Base-by-base conservation (phyloP, 2,329 filamentous ascomycete species). In the Aspergillus calidoustus region DNA sequence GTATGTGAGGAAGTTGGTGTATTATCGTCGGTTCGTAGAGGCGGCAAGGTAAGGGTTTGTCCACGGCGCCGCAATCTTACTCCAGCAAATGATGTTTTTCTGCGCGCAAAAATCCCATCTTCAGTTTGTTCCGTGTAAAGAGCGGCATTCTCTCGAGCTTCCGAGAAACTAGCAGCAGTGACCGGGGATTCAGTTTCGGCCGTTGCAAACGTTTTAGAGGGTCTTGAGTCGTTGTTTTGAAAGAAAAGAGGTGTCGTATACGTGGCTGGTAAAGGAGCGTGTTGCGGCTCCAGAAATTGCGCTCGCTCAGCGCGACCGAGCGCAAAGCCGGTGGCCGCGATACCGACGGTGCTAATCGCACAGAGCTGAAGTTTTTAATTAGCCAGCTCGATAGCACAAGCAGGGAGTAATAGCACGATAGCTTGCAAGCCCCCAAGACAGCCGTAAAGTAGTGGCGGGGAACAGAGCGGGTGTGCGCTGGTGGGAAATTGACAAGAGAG, bases 311-410 rank as follows among this genome's bases (percentile, higher is more conserved):
- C 80, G 68, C 82, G 83, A 71, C 83, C 85, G 69, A 87, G 80
- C 59, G 84, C 83, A 66, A 86, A 79, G 64, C 87, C 86, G 61
- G 86, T 80, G 60, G 84, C 82, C 67, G 86, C 86, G 67, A 87
- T 81, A 74, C 84, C 85, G 77, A 87, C 80, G 70, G 85, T 87
- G 80, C 85, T 85, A 74, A 86, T 79, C 71, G 86, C 87, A 84
- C 84, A 87, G 70, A 89, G 82, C 86, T 88, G 69, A 54, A 51
- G 25, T 31, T 41, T 28, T 5, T 43, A 43, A 31, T 46, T 28
- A 57, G 49, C 55, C 19, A 59, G 54, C 25, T n/a, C n/a, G 25
- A 15, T 19, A 34, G 22, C 9, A n/a, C 38, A 57, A 46, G 28
- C 4, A 38, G 46, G 7, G 23, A 38, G 47, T 11, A 46, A 23